These are phyloP conservation scores for Hypoxylon fragiforme DNA, from an alignment of 495 filamentous ascomycete species.

Conservation along the genomic window DNA sequence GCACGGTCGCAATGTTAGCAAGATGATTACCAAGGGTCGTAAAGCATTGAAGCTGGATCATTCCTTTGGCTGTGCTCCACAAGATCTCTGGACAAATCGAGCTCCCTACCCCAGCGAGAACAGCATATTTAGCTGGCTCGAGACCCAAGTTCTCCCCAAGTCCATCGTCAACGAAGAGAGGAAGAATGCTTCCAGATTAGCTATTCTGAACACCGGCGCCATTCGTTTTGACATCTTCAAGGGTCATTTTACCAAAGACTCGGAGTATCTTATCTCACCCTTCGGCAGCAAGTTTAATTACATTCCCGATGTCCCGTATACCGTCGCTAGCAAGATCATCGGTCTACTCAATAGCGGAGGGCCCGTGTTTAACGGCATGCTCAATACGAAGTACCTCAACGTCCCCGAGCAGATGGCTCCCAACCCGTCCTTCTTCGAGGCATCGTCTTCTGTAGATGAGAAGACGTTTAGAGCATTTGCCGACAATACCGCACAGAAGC, in stretches of 20 bases:
- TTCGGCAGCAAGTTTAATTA: slow-evolving; percentile 82
- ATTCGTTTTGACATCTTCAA: slow-evolving; percentile 95
- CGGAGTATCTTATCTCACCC: slow-evolving; percentile 81
- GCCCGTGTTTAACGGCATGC: slow-evolving; percentile 51
- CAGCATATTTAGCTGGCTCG: slow-evolving; percentile 82
- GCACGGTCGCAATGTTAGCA: slow-evolving; percentile 72
- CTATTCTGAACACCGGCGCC: slow-evolving; percentile 83
- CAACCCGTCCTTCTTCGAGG: slow-evolving; percentile 10
- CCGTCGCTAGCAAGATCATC: slow-evolving; percentile 69
- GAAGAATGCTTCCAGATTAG: slow-evolving; percentile 59
- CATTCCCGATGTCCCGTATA: slow-evolving; percentile 77
- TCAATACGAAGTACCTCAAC: slow-evolving; percentile 41
- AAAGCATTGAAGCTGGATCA: slow-evolving; percentile 71
- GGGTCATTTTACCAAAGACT: slow-evolving; percentile 84
- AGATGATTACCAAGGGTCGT: slow-evolving; percentile 70
- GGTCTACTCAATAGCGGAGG: slow-evolving; percentile 73
- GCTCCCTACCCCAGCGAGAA: slow-evolving; percentile 66
- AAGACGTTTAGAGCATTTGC: background rate
- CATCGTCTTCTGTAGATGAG: background rate
- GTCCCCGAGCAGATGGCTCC: slow-evolving; percentile 46
- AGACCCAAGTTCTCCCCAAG: slow-evolving; percentile 70
- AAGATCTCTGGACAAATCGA: slow-evolving; percentile 77
- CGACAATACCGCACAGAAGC: slow-evolving; percentile 31
- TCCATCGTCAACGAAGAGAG: slow-evolving; percentile 49
- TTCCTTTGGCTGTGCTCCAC: slow-evolving; percentile 79